A percentile compares a stretch with the other conserved stretches of the same genome.
These are phyloP conservation scores for Acanthamoeba sp. DNA, from an alignment of 208 protist species.

Conservation along the genomic window DNA sequence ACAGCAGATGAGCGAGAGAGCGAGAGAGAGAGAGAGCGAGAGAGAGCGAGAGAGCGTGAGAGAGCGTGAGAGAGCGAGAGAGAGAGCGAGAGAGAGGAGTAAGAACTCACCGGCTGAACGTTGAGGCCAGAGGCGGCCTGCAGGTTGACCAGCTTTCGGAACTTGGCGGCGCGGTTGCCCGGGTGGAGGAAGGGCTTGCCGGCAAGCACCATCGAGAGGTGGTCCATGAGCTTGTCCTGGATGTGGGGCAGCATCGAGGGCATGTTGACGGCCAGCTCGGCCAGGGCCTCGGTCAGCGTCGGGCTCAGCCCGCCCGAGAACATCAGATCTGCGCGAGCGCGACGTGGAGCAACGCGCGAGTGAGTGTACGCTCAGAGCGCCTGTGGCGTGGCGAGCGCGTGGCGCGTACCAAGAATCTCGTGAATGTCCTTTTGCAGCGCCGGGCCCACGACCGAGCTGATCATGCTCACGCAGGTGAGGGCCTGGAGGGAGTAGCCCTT, in stretches of 20 bases:
- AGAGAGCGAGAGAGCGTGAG: too few relatives aligned
- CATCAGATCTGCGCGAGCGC: constrained; percentile 82
- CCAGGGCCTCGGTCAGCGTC: constrained; percentile 79
- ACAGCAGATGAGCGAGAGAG: too few relatives aligned
- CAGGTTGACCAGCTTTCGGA: constrained; percentile 3
- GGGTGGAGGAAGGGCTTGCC: constrained; percentile 68
- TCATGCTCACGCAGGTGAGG: constrained; percentile 86
- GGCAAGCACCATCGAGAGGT: constrained; percentile 48
- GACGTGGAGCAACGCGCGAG: too few relatives aligned
- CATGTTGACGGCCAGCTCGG: constrained; percentile 82
- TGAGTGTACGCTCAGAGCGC: too few relatives aligned
- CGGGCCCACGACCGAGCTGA: constrained; percentile 81
- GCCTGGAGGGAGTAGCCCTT: constrained; percentile 79
- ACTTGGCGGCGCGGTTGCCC: constrained; percentile 42
- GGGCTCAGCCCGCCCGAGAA: constrained; percentile 77
- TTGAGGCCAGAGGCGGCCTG: neutral
- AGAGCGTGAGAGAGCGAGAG: too few relatives aligned
- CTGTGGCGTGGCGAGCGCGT: too few relatives aligned
- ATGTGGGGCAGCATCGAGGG: constrained; percentile 84
- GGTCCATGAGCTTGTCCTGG: constrained; percentile 79
- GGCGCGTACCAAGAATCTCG: constrained; percentile 27
- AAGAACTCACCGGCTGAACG: neutral
- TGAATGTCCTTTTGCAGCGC: constrained; percentile 74
- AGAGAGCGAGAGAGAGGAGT: too few relatives aligned
- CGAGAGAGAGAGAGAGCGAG: too few relatives aligned